Evolutionary conservation across 225 moss, liverwort and hornwort species (phyloP), one percentile per base, ranked within the genome.

Genomic region (Anthoceros angustus): DNA sequence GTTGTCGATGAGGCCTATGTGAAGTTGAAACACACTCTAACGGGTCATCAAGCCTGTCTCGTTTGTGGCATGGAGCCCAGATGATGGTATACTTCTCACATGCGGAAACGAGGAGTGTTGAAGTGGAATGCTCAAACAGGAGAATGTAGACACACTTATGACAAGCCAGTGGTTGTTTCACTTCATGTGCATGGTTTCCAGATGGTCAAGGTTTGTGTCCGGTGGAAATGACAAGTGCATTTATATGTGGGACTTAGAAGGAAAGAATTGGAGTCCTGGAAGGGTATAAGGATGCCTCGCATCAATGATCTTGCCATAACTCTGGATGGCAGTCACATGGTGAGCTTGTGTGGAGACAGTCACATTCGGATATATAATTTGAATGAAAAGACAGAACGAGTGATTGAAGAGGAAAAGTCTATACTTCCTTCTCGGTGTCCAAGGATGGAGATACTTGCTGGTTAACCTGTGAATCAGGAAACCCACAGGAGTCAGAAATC

Each of bases 1-100:
- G 88, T 95, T 61, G 79, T 88, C 69, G 76, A 79, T 66, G 90
- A 85, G 55, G 88, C 86, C 69, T 76, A 42, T n/a, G 66, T 95
- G n/a, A 82, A 80, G 68, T 73, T 85, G 74, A 91, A 86, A 66
- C 80, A 79, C 68, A 84, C 74, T 71, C 82, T 91, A 40, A 85
- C 72, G 62, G 94, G 94, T 70, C 94, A 95, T 66, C 69, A 91
- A 86, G 82, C 82, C 88, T 45, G 91, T 91, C 69, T 95, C 91
- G 16, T 86, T 95, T 82, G 94, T 95, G 73, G 94, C 94, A 12
- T 91, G 94, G 94, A 95, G 94, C 79, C 94, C 94, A 48, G 88
- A 95, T 73, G 94, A 95, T 66, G 79, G 83, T 39, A 88, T 83
- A 87, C 78, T 95, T 65, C 83, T 95, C 10, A 95, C 90, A 50